These are phyloP conservation scores for Quercus rubra DNA, from an alignment of 306 rosid species.

Conservation along the genomic window DNA sequence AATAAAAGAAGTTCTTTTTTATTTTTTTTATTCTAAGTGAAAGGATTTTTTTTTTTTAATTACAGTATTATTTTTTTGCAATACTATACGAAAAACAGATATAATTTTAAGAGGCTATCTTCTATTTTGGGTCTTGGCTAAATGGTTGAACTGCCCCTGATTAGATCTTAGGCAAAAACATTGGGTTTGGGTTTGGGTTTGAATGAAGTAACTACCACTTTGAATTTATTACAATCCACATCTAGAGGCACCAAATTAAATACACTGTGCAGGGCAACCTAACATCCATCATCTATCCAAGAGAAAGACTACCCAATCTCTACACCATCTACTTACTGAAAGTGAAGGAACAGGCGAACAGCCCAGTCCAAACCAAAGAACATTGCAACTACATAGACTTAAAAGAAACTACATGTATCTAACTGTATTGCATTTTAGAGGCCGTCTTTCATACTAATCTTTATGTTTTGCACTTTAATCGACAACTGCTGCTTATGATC, in stretches of 20 bases:
- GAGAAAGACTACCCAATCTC: background rate
- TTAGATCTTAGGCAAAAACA: constrained; percentile 1
- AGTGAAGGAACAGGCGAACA: background rate
- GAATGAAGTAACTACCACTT: background rate
- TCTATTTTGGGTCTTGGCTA: no score
- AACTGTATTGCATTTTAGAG: constrained; percentile 43
- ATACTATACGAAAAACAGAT: no score
- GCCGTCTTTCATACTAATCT: constrained; percentile 90
- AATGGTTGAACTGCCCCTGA: no score
- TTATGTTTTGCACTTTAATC: constrained; percentile 89
- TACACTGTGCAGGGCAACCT: background rate
- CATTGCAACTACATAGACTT: constrained; percentile 18
- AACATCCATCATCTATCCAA: background rate
- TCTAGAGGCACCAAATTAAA: background rate
- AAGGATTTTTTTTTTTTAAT: no score
- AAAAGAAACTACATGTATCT: constrained; percentile 22
- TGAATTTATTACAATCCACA: background rate
- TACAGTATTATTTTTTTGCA: no score
- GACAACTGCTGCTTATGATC: constrained; percentile 92
- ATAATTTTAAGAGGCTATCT: no score
- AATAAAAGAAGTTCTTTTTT: no score
- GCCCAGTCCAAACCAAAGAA: background rate
- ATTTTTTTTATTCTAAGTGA: no score
- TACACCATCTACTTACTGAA: constrained; percentile 1
- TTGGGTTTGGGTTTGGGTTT: background rate